Evolutionary conservation across 805 yeast species (phyloP).

Genomic region (Ogataea ramenticola): DNA sequence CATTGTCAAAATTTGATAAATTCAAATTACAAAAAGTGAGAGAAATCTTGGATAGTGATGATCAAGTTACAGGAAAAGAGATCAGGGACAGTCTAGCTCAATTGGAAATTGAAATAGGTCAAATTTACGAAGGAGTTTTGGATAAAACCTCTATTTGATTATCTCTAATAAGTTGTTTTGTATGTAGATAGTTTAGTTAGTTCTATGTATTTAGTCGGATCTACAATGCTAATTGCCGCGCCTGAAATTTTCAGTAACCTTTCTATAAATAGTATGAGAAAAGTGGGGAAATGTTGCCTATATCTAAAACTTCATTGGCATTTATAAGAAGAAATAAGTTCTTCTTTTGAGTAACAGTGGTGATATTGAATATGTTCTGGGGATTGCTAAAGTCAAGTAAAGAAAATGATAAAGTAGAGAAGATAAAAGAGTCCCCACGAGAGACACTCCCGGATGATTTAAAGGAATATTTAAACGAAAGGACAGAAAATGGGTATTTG

Average conservation of each 20-base stretch:
- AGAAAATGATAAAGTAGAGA: not conserved
- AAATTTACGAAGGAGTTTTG: constrained; percentile 27
- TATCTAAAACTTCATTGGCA: no score
- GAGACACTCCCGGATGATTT: constrained; percentile 17
- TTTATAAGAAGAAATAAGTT: no score
- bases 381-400: not conserved
- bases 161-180: no score
- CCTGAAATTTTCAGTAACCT: not conserved
- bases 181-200: no score
- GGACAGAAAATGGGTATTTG: constrained; percentile 13
- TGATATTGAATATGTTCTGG: not conserved
- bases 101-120: constrained; percentile 25
- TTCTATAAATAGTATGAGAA: not conserved
- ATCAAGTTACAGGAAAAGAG: not conserved
- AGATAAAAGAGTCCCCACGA: not conserved
- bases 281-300: not conserved
- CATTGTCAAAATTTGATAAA: constrained; percentile 22
- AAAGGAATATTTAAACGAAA: constrained; percentile 15
- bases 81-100: not conserved
- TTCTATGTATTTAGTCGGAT: no score
- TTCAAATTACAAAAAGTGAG: constrained; percentile 8
- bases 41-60: constrained; percentile 1
- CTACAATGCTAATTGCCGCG: no score
- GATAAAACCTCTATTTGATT: constrained; percentile 25
- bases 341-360: no score